Evolutionary conservation across 2,329 filamentous ascomycete species (phyloP).

Genomic region (Colletotrichum sojae): DNA sequence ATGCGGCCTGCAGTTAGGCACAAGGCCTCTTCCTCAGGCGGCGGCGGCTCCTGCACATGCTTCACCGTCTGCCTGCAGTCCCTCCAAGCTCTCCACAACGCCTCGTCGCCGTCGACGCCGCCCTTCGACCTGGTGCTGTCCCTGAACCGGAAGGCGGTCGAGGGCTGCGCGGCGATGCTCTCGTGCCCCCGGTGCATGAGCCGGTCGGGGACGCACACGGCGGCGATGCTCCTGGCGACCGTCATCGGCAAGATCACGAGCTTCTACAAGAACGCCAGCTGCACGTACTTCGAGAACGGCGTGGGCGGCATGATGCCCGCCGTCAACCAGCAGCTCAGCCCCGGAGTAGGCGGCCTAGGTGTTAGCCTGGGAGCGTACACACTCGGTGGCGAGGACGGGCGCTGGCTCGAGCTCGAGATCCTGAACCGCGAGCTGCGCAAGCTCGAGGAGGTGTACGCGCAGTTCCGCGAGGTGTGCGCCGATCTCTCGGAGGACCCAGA

Average conservation of each 20-base stretch:
- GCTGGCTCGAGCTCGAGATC: conserved; percentile 64
- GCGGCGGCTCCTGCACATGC: conserved; percentile 57
- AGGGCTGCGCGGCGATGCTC: conserved; percentile 63
- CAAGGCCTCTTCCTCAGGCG: conserved; percentile 43
- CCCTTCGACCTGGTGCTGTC: conserved; percentile 61
- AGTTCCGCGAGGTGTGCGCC: conserved; percentile 59
- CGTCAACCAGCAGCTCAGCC: conserved; percentile 36
- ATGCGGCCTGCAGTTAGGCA: conserved; percentile 47
- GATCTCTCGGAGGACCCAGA: conserved; percentile 58
- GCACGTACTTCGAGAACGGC: conserved; percentile 55
- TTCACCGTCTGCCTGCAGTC: conserved; percentile 63
- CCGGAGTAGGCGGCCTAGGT: conserved; percentile 46
- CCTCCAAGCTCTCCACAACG: conserved; percentile 62
- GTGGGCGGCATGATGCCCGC: conserved; percentile 28
- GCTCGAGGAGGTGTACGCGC: conserved; percentile 61
- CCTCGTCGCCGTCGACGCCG: conserved; percentile 53
- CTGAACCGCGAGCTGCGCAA: conserved; percentile 63
- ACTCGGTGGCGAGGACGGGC: conserved; percentile 60
- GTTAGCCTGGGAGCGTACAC: conserved; percentile 61
- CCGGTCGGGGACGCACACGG: conserved; percentile 58
- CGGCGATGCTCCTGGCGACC: conserved; percentile 65
- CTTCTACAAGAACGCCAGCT: conserved; percentile 60
- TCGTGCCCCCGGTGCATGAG: conserved; percentile 61
- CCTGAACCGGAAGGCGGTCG: conserved; percentile 63
- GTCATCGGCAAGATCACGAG: conserved; percentile 63